A percentile compares a stretch with the other conserved stretches of the same genome.
Evolutionary conservation across 2,329 filamentous ascomycete species (phyloP).

Genomic region (Curvularia verruculosa): DNA sequence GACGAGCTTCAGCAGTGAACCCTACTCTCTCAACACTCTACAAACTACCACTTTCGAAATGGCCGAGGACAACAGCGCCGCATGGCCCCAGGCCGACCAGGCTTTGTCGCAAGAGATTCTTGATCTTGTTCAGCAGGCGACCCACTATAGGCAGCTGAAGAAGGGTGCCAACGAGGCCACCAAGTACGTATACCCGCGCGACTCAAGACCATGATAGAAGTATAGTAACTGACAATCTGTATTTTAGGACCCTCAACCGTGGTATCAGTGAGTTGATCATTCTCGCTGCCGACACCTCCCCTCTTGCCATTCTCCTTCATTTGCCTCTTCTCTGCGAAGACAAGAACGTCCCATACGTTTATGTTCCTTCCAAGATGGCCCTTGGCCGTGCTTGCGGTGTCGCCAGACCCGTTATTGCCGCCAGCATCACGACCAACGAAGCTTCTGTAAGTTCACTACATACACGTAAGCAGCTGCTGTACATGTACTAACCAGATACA

Average conservation of each 20-base stretch:
- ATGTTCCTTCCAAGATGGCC: slow-evolving; percentile 79
- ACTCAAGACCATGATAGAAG: neutral
- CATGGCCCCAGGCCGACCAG: slow-evolving; percentile 46
- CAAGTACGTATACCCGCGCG: slow-evolving; percentile 55
- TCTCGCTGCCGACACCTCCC: slow-evolving; percentile 79
- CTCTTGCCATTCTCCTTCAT: slow-evolving; percentile 71
- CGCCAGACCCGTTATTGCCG: slow-evolving; percentile 82
- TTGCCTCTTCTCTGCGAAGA: slow-evolving; percentile 89
- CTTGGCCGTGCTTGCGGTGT: slow-evolving; percentile 78
- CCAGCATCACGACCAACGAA: slow-evolving; percentile 75
- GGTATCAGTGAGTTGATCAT: slow-evolving; percentile 90
- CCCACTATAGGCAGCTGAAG: slow-evolving; percentile 37
- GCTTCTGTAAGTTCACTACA: slow-evolving; percentile 29
- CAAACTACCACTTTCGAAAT: slow-evolving; percentile 17
- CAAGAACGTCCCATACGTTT: slow-evolving; percentile 68
- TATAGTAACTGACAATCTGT: neutral
- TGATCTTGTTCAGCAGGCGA: slow-evolving; percentile 35
- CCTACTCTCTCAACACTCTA: slow-evolving; percentile 12
- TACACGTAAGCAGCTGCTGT: neutral
- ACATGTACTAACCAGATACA: neutral
- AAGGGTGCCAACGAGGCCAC: slow-evolving; percentile 67
- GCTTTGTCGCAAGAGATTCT: slow-evolving; percentile 56
- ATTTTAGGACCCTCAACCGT: slow-evolving; percentile 72
- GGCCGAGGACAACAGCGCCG: slow-evolving; percentile 36
- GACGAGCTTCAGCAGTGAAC: slow-evolving; percentile 48